A percentile compares a stretch with the other conserved stretches of the same genome.
Evolutionary conservation across 768 basidiomycete species (phyloP).

Genomic region (Phylloporus sp.): DNA sequence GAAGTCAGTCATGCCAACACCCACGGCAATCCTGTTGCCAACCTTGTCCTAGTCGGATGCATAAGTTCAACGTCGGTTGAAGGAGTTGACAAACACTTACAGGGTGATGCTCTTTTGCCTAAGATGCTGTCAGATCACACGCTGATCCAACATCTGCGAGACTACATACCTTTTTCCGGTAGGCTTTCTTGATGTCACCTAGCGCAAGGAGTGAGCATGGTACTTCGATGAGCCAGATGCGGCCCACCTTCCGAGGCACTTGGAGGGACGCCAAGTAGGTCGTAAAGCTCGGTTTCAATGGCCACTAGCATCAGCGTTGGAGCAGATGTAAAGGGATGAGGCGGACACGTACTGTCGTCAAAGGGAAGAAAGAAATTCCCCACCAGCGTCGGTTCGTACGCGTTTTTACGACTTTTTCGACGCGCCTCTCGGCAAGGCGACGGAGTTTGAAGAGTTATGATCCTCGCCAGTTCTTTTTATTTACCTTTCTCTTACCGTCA

Average conservation of each 20-base stretch:
- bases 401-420: conserved; percentile 21
- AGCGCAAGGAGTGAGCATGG: conserved; percentile 10
- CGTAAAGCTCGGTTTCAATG: conserved; percentile 79
- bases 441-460: conserved; percentile 35
- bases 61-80: not conserved
- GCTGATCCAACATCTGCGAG: not conserved
- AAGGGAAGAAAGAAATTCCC: conserved; percentile 3
- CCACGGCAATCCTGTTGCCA: conserved; percentile 9
- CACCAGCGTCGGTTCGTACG: conserved; percentile 7
- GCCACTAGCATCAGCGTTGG: conserved; percentile 46
- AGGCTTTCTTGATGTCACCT: conserved; percentile 93
- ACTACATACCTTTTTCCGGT: conserved; percentile 76
- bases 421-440: conserved; percentile 27
- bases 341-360: conserved; percentile 26
- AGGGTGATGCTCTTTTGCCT: conserved; percentile 89
- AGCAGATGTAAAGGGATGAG: not conserved
- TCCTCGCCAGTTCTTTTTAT: not conserved
- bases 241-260: conserved; percentile 66
- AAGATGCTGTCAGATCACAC: conserved; percentile 16
- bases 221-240: not conserved
- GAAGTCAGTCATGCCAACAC: not conserved
- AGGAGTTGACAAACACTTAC: conserved; percentile 40
- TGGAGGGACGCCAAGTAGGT: conserved; percentile 71
- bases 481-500: not conserved
- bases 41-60: conserved; percentile 61